Base-by-base conservation (phyloP, 495 filamentous ascomycete species). In the Penicillium tannophilum region DNA sequence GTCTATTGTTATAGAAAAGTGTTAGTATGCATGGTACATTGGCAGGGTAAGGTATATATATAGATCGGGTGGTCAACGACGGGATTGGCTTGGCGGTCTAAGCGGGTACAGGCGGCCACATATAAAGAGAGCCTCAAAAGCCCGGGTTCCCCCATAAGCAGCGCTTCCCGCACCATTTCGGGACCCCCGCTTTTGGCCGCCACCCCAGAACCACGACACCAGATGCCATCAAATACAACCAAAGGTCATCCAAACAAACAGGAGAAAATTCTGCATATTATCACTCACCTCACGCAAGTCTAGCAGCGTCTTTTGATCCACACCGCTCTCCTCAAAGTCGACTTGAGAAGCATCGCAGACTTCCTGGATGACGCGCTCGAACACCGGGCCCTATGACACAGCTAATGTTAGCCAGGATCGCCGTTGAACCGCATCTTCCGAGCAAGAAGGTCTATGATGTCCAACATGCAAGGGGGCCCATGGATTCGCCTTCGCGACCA, bases 241-340 rank as follows among this genome's bases (percentile, higher is more conserved):
- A 56, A 55, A 26, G 11, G 48, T 1, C n/a, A 63, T 56, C 31
- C 60, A 20, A 56, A 59, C 11, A 19, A 28, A 30, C 16, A 12
- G 8, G 12, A 8, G n/a, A 8, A 33, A 19, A 30, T 9, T 31
- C 6, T 33, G 52, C 33, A 31, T 42, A 20, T 35, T 24, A 28
- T 41, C 36, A 79, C 86, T 85, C 72, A 98, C 93, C 81, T 85
- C 81, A 71, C 82, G 86, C 82, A 99, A 79, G 69, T 96, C 91
- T 59, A 90, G 81, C 63, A 99, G 80, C 47, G 91, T 90, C 62
- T 84, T 77, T 69, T 90, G 89, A 58, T 94, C 91, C 59, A 98
- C 90, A 62, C 95, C 95, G 66, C 88, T 89, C 72, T 98, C 94
- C 73, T 99, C 95, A 74, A 99, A 98, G 72, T 97, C 93, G 66